Evolutionary conservation across 2,329 filamentous ascomycete species (phyloP), one percentile per base, ranked within the genome.

Genomic region (Hawksworthiomyces lignivorus): DNA sequence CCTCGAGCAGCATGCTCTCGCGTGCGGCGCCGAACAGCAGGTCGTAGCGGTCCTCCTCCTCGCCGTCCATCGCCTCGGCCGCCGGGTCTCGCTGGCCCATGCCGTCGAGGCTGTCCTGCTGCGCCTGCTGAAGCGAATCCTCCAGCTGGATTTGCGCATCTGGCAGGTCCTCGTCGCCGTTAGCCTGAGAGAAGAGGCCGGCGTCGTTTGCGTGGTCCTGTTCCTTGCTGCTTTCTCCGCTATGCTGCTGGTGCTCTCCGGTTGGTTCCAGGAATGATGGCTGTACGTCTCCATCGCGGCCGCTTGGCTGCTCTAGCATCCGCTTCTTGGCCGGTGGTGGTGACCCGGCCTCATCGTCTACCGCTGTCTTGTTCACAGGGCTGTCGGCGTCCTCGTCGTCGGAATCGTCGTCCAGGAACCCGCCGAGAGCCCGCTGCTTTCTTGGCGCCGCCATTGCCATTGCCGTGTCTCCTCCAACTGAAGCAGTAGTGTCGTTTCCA

Each of bases 31-130:
- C 26, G 24, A 51, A 51, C 27, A 51, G 39, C n/a, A 48, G 15
- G 18, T 42, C 48, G 40, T 51, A 48, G 18, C 49, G 49, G 28
- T 46, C 45, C 15, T 48, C 39, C 15, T 51, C 49, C 10, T 45
- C 40, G 10, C 39, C 38, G 11, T 39, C 38, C 15, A 18, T 9
- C 5, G 30, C 17, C 15, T 10, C 6, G 30, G 12, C 24, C 7
- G 7, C 24, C 24, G 24, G 24, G 24, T n/a, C n/a, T n/a, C n/a
- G n/a, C n/a, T n/a, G n/a, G n/a, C n/a, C n/a, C n/a, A 26, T 12
- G 24, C 24, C 24, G 24, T 26, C 24, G 24, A 7, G 7, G 24
- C 24, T 7, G 24, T 26, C 24, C 24, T 26, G 24, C 7, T 21
- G 30, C 12, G 18, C 28, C 30, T 26, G 9, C 20, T 19, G 37